Percentiles rank a stretch among this genome's conserved stretches.
Conservation (phyloP, 2,329 filamentous ascomycete species). For the Balansia obtecta region DNA sequence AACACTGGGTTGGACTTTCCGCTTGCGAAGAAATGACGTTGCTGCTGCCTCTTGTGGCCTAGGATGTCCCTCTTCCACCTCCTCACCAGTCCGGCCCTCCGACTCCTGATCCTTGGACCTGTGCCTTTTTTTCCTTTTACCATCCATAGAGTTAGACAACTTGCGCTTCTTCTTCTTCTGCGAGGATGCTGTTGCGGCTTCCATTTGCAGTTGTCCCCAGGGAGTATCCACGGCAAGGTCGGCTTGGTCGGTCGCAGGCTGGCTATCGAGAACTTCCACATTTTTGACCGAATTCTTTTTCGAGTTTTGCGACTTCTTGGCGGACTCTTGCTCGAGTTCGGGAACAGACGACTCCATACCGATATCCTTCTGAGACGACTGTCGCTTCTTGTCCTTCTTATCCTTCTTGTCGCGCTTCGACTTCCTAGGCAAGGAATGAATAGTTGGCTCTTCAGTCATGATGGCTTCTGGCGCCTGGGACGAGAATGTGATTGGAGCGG, state of each 20-base stretch:
- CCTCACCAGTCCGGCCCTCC: slow-evolving; percentile 8
- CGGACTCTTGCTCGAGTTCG: slow-evolving; percentile 6
- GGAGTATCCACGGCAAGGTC: slow-evolving; percentile 2
- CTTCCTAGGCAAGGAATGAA: slow-evolving; percentile 12
- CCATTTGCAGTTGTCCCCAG: slow-evolving; percentile 6
- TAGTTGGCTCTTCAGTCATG: slow-evolving; percentile 15
- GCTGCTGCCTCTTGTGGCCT: neutral
- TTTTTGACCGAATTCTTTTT: slow-evolving; percentile 12
- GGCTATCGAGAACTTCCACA: slow-evolving; percentile 6
- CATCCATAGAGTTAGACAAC: slow-evolving; percentile 16
- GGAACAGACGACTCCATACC: slow-evolving; percentile 6
- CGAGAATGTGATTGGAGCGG: slow-evolving; percentile 17
- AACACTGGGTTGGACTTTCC: slow-evolving; percentile 4
- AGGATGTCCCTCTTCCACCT: neutral
- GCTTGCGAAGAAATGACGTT: slow-evolving; percentile 7
- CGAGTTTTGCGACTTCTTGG: slow-evolving; percentile 14
- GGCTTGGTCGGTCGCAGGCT: neutral
- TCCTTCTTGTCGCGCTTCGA: slow-evolving; percentile 21
- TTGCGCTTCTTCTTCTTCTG: slow-evolving; percentile 23
- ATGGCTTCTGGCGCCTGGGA: slow-evolving; percentile 20
- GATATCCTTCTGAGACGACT: slow-evolving; percentile 6
- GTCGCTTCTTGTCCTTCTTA: slow-evolving; percentile 14
- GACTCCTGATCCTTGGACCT: slow-evolving; percentile 14
- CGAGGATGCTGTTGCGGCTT: slow-evolving; percentile 9
- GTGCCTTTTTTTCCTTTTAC: slow-evolving; percentile 22